Conservation (phyloP, 2,329 filamentous ascomycete species). For the Talaromyces sp. region DNA sequence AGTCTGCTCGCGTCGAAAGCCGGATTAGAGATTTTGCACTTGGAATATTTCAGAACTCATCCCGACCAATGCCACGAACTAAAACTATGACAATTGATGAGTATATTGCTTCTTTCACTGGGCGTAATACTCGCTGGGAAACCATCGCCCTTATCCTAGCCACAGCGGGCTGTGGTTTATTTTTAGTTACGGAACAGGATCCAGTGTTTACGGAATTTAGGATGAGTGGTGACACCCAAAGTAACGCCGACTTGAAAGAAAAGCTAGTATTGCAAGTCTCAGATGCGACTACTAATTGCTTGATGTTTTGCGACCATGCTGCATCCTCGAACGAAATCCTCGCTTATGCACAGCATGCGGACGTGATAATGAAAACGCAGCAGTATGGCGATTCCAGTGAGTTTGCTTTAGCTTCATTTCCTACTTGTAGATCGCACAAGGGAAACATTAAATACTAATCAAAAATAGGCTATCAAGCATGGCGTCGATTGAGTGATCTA, state of each 20-base stretch:
- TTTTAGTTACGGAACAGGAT: slow-evolving; percentile 30
- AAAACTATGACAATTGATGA: slow-evolving; percentile 31
- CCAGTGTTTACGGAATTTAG: slow-evolving; percentile 25
- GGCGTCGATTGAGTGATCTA: slow-evolving; percentile 22
- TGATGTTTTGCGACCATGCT: slow-evolving; percentile 33
- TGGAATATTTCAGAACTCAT: slow-evolving; percentile 32
- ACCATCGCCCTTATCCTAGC: slow-evolving; percentile 36
- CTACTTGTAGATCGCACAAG: background rate
- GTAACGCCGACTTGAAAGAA: slow-evolving; percentile 26
- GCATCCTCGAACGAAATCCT: slow-evolving; percentile 33
- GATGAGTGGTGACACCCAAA: background rate
- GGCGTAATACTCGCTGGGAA: slow-evolving; percentile 25
- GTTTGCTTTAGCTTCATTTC: slow-evolving; percentile 2
- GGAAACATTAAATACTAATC: slow-evolving; percentile 9
- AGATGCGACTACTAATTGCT: slow-evolving; percentile 34
- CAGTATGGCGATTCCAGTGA: slow-evolving; percentile 36
- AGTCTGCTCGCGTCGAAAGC: slow-evolving; percentile 25
- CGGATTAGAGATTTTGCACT: slow-evolving; percentile 28
- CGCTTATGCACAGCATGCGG: slow-evolving; percentile 36
- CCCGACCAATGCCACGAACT: slow-evolving; percentile 26
- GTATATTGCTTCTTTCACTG: slow-evolving; percentile 26
- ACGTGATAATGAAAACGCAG: slow-evolving; percentile 33
- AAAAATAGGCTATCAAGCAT: slow-evolving; percentile 21
- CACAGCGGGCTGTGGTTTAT: slow-evolving; percentile 36
- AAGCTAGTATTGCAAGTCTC: slow-evolving; percentile 31